Evolutionary conservation across 768 basidiomycete genomes (phyloP).

Genomic region (Suillus discolor): DNA sequence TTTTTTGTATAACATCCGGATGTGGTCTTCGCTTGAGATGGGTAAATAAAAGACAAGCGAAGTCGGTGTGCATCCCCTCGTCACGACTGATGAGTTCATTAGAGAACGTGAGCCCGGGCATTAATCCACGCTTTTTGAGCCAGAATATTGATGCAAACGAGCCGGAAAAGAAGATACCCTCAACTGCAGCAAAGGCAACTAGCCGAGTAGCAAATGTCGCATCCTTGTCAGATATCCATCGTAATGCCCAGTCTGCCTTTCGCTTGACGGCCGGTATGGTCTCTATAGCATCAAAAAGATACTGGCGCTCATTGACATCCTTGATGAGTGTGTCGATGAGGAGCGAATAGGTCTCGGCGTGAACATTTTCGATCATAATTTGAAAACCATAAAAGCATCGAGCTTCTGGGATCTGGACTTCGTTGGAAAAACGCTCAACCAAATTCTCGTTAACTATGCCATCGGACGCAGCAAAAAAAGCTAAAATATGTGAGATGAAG

Average conservation of each 20-base stretch:
- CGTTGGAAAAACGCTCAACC: conserved; percentile 89
- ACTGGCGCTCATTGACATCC: conserved; percentile 70
- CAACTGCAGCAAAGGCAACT: conserved; percentile 93
- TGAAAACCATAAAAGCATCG: conserved; percentile 98
- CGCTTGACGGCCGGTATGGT: conserved; percentile 90
- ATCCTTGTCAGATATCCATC: conserved; percentile 83
- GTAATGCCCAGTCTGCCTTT: conserved; percentile 95
- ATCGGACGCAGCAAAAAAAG: conserved; percentile 95
- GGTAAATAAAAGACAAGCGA: conserved; percentile 87
- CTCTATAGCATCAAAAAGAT: conserved; percentile 91
- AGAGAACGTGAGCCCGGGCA: conserved; percentile 97
- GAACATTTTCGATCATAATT: conserved; percentile 99
- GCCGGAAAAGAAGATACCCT: conserved; percentile 96
- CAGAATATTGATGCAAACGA: conserved; percentile 95
- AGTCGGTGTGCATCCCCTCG: conserved; percentile 96
- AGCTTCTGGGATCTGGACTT: conserved; percentile 91
- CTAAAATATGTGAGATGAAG: conserved; percentile 91
- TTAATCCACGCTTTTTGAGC: conserved; percentile 95
- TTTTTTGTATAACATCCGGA: conserved; percentile 66
- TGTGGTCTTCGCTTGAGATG: conserved; percentile 82
- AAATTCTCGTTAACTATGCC: conserved; percentile 98
- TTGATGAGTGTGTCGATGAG: conserved; percentile 95
- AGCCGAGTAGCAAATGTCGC: conserved; percentile 89
- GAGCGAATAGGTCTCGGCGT: conserved; percentile 95
- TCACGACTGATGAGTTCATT: conserved; percentile 96